A percentile compares a stretch with the other conserved stretches of the same genome.
Conservation (phyloP, 176 grass and related monocot genomes). For the Ensete glaucum region DNA sequence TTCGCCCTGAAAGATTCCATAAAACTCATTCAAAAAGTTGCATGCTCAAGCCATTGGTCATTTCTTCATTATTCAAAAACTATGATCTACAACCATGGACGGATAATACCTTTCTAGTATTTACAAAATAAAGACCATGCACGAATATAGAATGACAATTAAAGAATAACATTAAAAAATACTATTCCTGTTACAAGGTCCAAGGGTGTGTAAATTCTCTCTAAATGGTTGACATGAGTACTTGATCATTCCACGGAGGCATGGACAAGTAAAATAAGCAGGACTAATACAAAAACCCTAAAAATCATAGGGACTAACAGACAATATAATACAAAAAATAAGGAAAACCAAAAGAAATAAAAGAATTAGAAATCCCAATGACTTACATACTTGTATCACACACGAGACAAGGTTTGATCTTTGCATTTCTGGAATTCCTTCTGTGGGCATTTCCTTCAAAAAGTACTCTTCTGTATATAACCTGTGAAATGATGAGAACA, state of each 20-base stretch:
- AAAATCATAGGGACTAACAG: background rate
- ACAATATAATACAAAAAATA: background rate
- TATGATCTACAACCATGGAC: too few relatives aligned
- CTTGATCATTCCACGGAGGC: background rate
- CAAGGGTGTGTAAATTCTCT: background rate
- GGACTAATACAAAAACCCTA: too few relatives aligned
- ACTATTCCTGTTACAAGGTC: background rate
- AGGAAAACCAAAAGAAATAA: background rate
- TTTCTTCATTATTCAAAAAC: too few relatives aligned
- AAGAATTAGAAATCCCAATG: constrained; percentile 3
- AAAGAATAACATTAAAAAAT: background rate
- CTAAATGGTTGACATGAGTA: background rate
- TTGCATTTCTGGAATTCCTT: constrained; percentile 96
- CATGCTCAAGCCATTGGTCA: too few relatives aligned
- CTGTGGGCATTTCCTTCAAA: constrained; percentile 74
- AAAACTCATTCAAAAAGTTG: too few relatives aligned
- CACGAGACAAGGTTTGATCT: constrained; percentile 88
- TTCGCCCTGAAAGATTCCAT: too few relatives aligned
- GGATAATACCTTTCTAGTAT: too few relatives aligned
- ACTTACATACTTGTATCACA: constrained; percentile 66
- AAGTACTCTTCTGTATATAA: constrained; percentile 96
- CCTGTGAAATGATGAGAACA: constrained; percentile 35
- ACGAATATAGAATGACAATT: background rate
- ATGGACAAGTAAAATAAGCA: background rate
- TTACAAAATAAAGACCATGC: background rate